Evolutionary conservation across 73 alveolate species (phyloP).

Genomic region (Tetrahymena borealis): DNA sequence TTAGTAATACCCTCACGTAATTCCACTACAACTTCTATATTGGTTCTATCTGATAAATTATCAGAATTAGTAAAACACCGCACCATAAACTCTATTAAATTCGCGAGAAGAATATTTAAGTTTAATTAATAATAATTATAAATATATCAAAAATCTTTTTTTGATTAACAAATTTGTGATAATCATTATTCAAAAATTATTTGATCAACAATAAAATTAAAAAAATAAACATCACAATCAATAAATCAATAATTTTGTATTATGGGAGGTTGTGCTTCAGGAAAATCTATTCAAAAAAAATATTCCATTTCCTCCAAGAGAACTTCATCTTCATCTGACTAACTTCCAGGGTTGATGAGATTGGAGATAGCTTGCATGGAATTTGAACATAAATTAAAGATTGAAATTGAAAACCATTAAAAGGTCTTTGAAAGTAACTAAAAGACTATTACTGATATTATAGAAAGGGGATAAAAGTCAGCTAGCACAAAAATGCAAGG

Average conservation of each 20-base stretch:
- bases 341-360: background rate
- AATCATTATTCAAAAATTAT: background rate
- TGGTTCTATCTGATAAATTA: too few relatives aligned
- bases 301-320: background rate
- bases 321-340: background rate
- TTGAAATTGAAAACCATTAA: background rate
- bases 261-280: background rate
- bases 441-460: background rate
- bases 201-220: background rate
- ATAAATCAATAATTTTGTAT: background rate
- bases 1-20: too few relatives aligned
- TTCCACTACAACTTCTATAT: too few relatives aligned
- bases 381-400: background rate
- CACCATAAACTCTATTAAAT: too few relatives aligned
- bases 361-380: background rate
- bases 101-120: background rate
- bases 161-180: background rate
- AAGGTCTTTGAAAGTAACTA: background rate
- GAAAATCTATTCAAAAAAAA: background rate
- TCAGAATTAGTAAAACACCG: too few relatives aligned
- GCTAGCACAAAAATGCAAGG: background rate
- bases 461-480: background rate
- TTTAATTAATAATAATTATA: background rate
- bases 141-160: background rate
- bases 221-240: background rate